phyloP scores from a whole-genome alignment of 2,329 filamentous ascomycete species.

The Ploettnerulaceae sp. region DNA sequence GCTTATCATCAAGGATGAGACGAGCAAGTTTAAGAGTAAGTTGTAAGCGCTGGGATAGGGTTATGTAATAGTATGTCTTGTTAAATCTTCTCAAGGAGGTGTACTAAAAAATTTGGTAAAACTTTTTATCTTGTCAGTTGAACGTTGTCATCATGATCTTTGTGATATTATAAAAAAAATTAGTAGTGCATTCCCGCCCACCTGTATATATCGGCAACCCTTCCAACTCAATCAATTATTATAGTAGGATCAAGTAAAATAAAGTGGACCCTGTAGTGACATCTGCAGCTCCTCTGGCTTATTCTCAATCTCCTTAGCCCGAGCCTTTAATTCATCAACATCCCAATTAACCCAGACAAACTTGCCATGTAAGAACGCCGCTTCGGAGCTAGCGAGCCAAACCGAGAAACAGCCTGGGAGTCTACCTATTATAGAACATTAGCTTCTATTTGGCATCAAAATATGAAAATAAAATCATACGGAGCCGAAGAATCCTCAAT shows the following conservation, averaged over 20 bases:
- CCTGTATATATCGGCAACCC: no score
- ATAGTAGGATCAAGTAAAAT: background rate
- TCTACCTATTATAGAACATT: background rate
- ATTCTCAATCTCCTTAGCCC: background rate
- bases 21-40: slow-evolving; percentile 44
- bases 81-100: background rate
- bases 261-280: background rate
- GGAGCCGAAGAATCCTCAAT: no score
- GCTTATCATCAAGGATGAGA: slow-evolving; percentile 56
- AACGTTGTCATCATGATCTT: no score
- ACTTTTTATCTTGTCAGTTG: no score
- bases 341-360: slow-evolving; percentile 5
- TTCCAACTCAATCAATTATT: no score
- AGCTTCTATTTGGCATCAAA: no score
- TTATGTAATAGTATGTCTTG: slow-evolving; percentile 2
- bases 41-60: slow-evolving; percentile 36
- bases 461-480: no score
- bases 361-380: slow-evolving; percentile 1
- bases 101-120: background rate
- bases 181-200: no score
- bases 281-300: background rate
- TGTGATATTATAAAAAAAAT: no score
- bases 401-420: background rate
- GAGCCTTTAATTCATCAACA: slow-evolving; percentile 6
- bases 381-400: slow-evolving; percentile 1